Conservation (phyloP, 192 early-diverging fungal genomes). For the Podila epicladia region DNA sequence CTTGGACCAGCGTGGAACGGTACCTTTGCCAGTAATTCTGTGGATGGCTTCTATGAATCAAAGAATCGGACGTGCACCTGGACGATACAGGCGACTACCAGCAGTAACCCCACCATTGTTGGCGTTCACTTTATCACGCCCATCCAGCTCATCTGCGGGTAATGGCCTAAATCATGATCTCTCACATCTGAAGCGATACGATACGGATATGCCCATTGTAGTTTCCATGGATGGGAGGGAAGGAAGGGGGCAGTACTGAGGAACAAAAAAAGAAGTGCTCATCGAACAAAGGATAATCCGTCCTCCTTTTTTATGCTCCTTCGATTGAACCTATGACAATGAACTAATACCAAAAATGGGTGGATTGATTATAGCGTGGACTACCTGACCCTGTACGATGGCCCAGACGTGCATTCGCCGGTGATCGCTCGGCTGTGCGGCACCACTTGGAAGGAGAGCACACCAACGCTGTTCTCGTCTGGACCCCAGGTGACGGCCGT, state of each 20-base stretch:
- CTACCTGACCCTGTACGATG: constrained; percentile 45
- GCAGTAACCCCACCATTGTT: constrained; percentile 1
- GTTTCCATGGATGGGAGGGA: neutral
- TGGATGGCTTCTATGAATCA: constrained; percentile 16
- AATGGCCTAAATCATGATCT: neutral
- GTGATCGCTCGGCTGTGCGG: constrained; percentile 41
- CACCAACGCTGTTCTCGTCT: constrained; percentile 16
- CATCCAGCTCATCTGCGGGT: constrained; percentile 17
- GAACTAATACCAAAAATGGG: neutral
- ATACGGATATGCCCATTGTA: neutral
- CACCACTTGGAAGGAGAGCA: constrained; percentile 17
- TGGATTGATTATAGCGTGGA: constrained; percentile 17
- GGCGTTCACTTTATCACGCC: neutral
- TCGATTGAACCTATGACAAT: neutral
- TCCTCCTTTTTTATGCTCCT: neutral
- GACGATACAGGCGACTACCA: constrained; percentile 17
- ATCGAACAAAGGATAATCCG: too few species aligned
- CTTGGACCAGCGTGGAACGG: constrained; percentile 13
- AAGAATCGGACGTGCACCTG: constrained; percentile 22
- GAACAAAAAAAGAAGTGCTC: too few species aligned
- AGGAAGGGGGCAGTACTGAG: neutral
- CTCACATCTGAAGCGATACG: too few species aligned
- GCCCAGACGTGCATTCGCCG: constrained; percentile 24
- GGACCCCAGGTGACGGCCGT: constrained; percentile 32
- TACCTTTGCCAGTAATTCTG: constrained; percentile 16